phyloP scores from a whole-genome alignment of 2,329 filamentous ascomycete species.

The Cladosporium austrohemisphaericum region DNA sequence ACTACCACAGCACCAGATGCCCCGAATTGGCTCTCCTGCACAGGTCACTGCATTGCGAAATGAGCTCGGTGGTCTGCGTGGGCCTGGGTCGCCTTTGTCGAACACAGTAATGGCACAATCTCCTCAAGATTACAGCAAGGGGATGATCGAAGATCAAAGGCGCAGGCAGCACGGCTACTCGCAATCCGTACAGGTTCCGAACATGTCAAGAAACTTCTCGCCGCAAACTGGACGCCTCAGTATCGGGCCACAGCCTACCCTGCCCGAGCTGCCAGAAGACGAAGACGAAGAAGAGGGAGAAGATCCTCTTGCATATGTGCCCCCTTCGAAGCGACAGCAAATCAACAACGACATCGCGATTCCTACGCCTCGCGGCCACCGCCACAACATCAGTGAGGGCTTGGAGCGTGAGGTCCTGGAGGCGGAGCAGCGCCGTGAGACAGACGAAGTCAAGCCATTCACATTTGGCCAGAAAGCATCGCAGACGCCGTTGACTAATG shows the following conservation, averaged over 20 bases:
- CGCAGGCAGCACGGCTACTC: slow-evolving; percentile 42
- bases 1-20: slow-evolving; percentile 27
- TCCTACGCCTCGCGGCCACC: slow-evolving; percentile 58
- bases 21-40: slow-evolving; percentile 44
- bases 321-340: slow-evolving; percentile 31
- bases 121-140: slow-evolving; percentile 28
- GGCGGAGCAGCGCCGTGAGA: slow-evolving; percentile 66
- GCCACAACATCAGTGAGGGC: slow-evolving; percentile 71
- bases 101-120: slow-evolving; percentile 30
- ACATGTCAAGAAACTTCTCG: slow-evolving; percentile 24
- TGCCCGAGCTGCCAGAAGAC: slow-evolving; percentile 71
- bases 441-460: slow-evolving; percentile 21
- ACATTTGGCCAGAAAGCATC: slow-evolving; percentile 7
- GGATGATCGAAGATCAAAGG: slow-evolving; percentile 48
- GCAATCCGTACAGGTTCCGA: slow-evolving; percentile 27
- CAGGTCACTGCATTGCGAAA: slow-evolving; percentile 35
- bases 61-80: slow-evolving; percentile 25
- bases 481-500: not conserved
- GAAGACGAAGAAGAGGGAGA: slow-evolving; percentile 58
- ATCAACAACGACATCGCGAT: slow-evolving; percentile 51
- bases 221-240: slow-evolving; percentile 51
- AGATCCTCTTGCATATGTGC: slow-evolving; percentile 27
- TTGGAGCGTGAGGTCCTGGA: slow-evolving; percentile 82
- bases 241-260: slow-evolving; percentile 41
- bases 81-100: slow-evolving; percentile 60